Evolutionary conservation across 129 eudicot genomes (phyloP), one percentile per base, ranked within the genome.

Genomic region (Flaveria brownii): DNA sequence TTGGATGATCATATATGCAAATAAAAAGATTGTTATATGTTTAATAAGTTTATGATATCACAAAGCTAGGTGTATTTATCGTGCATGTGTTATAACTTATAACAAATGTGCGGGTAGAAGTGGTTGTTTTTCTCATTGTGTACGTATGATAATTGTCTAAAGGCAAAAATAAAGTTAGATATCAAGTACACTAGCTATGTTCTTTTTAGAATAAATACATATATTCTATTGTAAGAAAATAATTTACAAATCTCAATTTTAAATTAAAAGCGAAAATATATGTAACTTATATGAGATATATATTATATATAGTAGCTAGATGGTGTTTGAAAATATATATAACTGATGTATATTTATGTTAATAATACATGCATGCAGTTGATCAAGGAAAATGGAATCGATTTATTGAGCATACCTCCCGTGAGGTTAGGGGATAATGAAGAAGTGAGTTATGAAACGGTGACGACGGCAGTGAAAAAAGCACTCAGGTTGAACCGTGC

Each of bases 381-480:
- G 49, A 87, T 80, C 61, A 90, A 82, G 60, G 96, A 90, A 36
- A 90, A 73, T 45, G 92, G 92, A 23, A 78, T 90, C 0, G 92
- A 90, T 80, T 39, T 90, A 60, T 11, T 80, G 54, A 80, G 89
- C 83, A 78, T 70, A 47, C 86, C 96, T 2, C 88, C 88, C 2
- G 85, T 68, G 17, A 60, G 91, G 57, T 25, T 90, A 7, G 89
- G 54, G 39, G 89, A 86, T 20, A 47, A 84, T 0, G 89, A 90
- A 65, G 75, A 88, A 68, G 83, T 88, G 5, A 82, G 56, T 6
- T 84, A 80, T n/a, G 93, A 90, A 17, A 73, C 78, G 0, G 83
- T 82, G n/a, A 91, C 93, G 0, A 79, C 43, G 0, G 75, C 93
- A 0, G 89, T 88, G 41, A 88, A 75, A 78, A 91, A 88, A 65